Base-by-base conservation (phyloP, 495 filamentous ascomycete genomes). In the Tirmania nivea region DNA sequence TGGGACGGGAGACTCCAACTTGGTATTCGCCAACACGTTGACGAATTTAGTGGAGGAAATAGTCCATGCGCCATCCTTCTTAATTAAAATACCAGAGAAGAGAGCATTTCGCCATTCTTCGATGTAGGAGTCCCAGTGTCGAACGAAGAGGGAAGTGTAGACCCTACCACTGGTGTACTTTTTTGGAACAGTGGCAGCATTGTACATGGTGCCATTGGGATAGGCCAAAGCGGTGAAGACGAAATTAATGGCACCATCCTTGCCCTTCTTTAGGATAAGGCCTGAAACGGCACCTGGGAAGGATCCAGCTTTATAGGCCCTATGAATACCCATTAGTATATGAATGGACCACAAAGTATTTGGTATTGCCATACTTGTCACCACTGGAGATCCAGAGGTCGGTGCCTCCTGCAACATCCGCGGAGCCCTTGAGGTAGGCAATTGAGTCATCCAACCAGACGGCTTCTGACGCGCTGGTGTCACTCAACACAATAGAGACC, bases 111-210 rank as follows among this genome's bases (percentile, higher is more conserved):
- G 75, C 64, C 85, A 75, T n/a, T 82, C 75, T 42, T 75, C 75
- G 16, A 79, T 69, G 62, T 79, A 87, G 19, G 65, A 65, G 57
- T 88, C 82, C 84, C 84, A 89, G 61, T 89, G 83, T 17, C 84
- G 75, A 36, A 80, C 76, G 61, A 84, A 87, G 48, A 84, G 72
- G 54, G 71, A 73, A 50, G 76, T 74, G 60, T 86, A 88, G 35
- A 84, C 71, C 52, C 74, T 75, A 7, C 74, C 84, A 11, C 73
- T 72, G 11, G 79, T 78, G 5, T 68, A 60, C 8, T 75, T 71
- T 48, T 74, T 76, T 53, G 69, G 63, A 17, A 73, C 79, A 0
- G 71, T 67, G 52, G 78, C 69, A 10, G 70, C 66, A 55, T 84
- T 81, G 64, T 78, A 76, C 2, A 80, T 67, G 1, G 73, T 68